These are phyloP conservation scores for Talaromyces sp. DNA, from an alignment of 2,329 filamentous ascomycete genomes.

Conservation along the genomic window DNA sequence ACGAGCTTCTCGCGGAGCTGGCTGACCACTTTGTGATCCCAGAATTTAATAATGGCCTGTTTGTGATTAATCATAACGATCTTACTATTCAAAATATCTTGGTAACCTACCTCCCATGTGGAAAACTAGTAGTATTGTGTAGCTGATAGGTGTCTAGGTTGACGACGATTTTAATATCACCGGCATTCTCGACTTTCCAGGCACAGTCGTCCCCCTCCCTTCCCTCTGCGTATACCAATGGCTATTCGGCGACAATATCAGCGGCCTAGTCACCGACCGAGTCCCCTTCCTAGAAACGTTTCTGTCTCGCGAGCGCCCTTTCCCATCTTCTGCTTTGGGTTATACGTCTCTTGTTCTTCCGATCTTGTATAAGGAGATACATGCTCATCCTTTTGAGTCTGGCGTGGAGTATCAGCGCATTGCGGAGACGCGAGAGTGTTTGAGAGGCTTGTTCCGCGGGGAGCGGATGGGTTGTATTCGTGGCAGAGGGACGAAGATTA, in stretches of 20 bases:
- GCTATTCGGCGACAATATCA: neutral
- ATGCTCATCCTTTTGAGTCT: neutral
- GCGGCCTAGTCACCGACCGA: neutral
- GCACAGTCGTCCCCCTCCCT: slow-evolving; percentile 10
- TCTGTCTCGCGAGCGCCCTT: neutral
- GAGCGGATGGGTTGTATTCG: slow-evolving; percentile 1
- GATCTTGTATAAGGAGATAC: neutral
- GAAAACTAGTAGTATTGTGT: neutral
- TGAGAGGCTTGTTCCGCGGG: neutral
- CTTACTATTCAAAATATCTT: slow-evolving; percentile 1
- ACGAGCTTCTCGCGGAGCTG: slow-evolving; percentile 2
- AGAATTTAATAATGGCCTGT: neutral
- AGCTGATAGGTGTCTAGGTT: slow-evolving; percentile 4
- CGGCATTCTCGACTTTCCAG: slow-evolving; percentile 13
- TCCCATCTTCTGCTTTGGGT: neutral
- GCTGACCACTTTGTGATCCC: neutral
- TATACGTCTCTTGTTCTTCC: neutral
- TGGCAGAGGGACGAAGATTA: neutral
- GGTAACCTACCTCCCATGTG: neutral
- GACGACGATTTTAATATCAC: slow-evolving; percentile 13
- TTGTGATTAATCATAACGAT: slow-evolving; percentile 2
- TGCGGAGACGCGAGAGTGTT: neutral
- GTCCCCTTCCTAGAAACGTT: neutral
- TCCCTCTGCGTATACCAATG: slow-evolving; percentile 5
- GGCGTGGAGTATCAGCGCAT: slow-evolving; percentile 1